Base-by-base conservation (phyloP, 768 basidiomycete genomes). In the Boletus subcaerulescens region DNA sequence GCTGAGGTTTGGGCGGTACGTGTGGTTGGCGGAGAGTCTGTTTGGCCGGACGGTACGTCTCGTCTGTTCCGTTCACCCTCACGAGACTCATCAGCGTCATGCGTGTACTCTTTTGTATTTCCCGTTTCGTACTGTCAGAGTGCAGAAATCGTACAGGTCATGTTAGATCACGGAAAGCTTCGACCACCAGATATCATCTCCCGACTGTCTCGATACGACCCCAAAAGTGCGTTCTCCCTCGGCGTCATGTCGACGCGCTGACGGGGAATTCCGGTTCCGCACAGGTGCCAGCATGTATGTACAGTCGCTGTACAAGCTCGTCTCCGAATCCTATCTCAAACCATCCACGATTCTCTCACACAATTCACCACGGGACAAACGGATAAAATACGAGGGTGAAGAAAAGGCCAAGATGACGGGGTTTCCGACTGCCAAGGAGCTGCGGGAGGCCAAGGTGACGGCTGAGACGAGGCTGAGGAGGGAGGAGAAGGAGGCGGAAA, bases 121-220 rank as follows among this genome's bases (percentile, higher is more conserved):
- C 9, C n/a, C 24, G 3, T n/a, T 36, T 9, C 7, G 29, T 29
- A 32, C 54, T 3, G 13, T 13, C 45, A 94, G 92, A 91, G 81
- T 13, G 81, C 82, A 48, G 84, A 88, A 52, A 84, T 98, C 50
- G 75, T 97, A 20, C 83, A 86, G 61, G 72, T 84, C 12, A 75
- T 96, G 26, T 74, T 96, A 50, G 84, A 93, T 64, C 87, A 93
- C 65, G 95, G 95, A 36, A 95, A 93, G 69, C 79, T 96, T 63
- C 83, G 84, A 45, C 79, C 85, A 4, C 83, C 82, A 62, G 87
- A 93, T 52, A 83, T 96, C 45, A 60, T 89, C 24, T 72, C 76
- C 17, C 69, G 72, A 39, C 69, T 86, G 29, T 77, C 80, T 11
- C 71, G 74, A 15, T 72, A 71, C 53, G 83, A 89, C 60, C 67